Evolutionary conservation across 192 early-diverging fungal genomes (phyloP), one percentile per base, ranked within the genome.

Genomic region (Podila epicladia): DNA sequence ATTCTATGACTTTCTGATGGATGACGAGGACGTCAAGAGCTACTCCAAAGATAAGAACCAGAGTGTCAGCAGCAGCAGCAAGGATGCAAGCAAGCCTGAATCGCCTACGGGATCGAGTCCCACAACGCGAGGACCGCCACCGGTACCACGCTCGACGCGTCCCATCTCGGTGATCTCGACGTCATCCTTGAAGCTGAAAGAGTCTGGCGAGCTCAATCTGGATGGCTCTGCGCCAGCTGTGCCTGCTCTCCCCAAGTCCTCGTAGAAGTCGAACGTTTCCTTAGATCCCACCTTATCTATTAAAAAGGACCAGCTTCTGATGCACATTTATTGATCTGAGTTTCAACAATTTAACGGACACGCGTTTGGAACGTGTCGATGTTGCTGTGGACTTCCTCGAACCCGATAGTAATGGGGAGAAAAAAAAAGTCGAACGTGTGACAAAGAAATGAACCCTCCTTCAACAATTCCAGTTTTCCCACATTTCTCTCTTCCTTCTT

Each of bases 1-100:
- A 8, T 76, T 76, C 63, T 76, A 76, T 33, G 74, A 76, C 58
- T 65, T 64, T 45, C 26, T 76, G 45, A 26, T 76, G 6, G 62
- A 70, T 45, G 63, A 63, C 22, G 65, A 57, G 32, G 53, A 37
- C 9, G 33, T 3, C 51, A 12, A 17, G 9, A 29, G 1, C 45
- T 5, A 58, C 22, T 17, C 19, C 26, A 45, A 45, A 9, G 3
- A 11, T 5, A 13, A 22, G 22, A 26, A 8, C 32, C 1, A 41
- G n/a, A 33, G n/a, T 37, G 2, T 37, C 17, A n/a, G 29, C 62
- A 9, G 35, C 17, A n/a, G 17, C 38, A 64, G 35, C 24, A 48
- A 22, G 22, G 33, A 37, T 24, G 58, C 35, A 59, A 28, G 38
- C 60, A 41, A 26, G 28, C 45, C 31, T 5, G 31, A 28, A 26